Evolutionary conservation across 345 rosid species (phyloP).

Genomic region (Linum trigynum): DNA sequence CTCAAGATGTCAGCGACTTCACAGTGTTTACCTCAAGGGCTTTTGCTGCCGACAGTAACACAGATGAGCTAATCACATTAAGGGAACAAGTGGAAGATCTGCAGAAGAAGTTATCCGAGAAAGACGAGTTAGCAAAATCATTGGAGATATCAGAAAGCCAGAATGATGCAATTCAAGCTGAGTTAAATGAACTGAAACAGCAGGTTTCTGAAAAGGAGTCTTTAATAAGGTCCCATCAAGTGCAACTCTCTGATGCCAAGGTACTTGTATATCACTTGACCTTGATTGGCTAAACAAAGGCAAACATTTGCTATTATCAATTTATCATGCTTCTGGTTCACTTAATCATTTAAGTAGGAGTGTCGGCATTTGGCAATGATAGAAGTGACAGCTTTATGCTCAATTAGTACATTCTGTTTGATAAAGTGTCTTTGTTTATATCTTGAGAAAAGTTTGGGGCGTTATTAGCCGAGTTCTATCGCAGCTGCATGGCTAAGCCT

Average conservation of each 20-base stretch:
- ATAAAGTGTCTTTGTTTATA: background rate
- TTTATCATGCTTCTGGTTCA: background rate
- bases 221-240: constrained; percentile 54
- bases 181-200: constrained; percentile 51
- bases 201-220: constrained; percentile 58
- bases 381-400: background rate
- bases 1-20: constrained; percentile 41
- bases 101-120: constrained; percentile 56
- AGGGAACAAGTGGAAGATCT: constrained; percentile 70
- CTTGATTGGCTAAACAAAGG: background rate
- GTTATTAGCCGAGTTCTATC: too few species aligned
- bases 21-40: constrained; percentile 40
- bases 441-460: too few species aligned
- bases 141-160: constrained; percentile 46
- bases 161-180: constrained; percentile 34
- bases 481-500: too few species aligned
- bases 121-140: constrained; percentile 77
- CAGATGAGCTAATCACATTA: constrained; percentile 50
- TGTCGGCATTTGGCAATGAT: background rate
- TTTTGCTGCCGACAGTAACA: constrained; percentile 41
- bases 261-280: constrained; percentile 23
- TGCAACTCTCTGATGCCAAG: constrained; percentile 83
- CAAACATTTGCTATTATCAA: too few species aligned
- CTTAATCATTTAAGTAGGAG: background rate
- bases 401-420: background rate